Percentiles rank a stretch among this genome's conserved stretches.
phyloP scores from a whole-genome alignment of 352 stramenopile species.

The Pythium brassicae region DNA sequence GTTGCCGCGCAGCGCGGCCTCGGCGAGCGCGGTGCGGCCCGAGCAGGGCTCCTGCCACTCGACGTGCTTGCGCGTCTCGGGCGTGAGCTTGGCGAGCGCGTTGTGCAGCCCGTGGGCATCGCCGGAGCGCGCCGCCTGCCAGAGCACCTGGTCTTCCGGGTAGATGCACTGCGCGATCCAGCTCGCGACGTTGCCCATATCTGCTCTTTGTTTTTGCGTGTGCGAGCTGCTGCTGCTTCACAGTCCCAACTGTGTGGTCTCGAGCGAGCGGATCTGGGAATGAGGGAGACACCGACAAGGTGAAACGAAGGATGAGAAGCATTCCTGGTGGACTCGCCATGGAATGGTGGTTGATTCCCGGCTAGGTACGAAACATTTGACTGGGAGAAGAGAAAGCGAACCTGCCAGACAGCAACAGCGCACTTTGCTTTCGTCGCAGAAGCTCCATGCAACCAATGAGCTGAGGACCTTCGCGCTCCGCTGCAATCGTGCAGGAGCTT shows the following conservation, averaged over 20 bases:
- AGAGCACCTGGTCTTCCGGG: slow-evolving; percentile 50
- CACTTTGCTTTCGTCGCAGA: too few relatives aligned
- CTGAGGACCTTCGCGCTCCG: too few relatives aligned
- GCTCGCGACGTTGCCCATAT: slow-evolving; percentile 42
- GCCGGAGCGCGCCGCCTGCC: slow-evolving; percentile 38
- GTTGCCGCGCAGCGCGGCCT: slow-evolving; percentile 36
- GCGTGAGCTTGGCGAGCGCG: slow-evolving; percentile 30
- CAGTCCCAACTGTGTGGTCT: neutral
- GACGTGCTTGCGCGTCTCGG: slow-evolving; percentile 34
- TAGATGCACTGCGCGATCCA: slow-evolving; percentile 56
- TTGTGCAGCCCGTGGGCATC: slow-evolving; percentile 31
- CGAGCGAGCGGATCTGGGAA: neutral
- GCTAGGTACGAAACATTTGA: too few relatives aligned
- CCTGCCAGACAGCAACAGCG: too few relatives aligned
- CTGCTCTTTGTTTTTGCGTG: neutral
- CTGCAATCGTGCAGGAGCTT: too few relatives aligned
- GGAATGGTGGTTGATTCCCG: slow-evolving; percentile 8
- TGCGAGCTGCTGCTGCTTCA: neutral
- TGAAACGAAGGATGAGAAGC: neutral
- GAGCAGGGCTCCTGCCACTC: slow-evolving; percentile 54
- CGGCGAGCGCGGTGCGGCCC: slow-evolving; percentile 36
- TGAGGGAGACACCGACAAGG: neutral
- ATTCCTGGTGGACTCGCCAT: neutral
- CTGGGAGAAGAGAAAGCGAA: too few relatives aligned
- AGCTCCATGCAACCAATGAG: too few relatives aligned